Base-by-base conservation (phyloP, 164 flowering plant genomes). In the Saururus chinensis region DNA sequence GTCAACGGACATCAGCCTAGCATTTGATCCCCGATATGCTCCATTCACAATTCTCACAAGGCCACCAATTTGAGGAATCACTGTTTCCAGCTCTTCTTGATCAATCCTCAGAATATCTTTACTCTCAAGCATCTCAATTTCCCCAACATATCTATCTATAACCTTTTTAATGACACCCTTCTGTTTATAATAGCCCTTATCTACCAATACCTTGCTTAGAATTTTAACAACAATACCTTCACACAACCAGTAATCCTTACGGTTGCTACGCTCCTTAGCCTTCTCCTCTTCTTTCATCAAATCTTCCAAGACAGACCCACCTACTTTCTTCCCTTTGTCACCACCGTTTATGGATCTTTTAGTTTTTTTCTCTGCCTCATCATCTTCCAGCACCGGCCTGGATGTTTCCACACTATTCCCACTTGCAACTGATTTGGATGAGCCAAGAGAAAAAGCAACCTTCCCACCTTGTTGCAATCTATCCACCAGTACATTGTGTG, bases 11-110 rank as follows among this genome's bases (percentile, higher is more conserved):
- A 86, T 55, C 69, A 88, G 64, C 77, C 76, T 83, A 0, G 88
- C 98, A 70, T 63, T 78, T 24, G 86, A 83, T 49, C 95, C 98
- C n/a, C 90, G 83, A 64, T 91, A 91, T 17, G 98, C 98, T 40
- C 98, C 96, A 74, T 91, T 91, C 48, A 91, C 96, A 20, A 88
- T 82, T 78, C 68, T 82, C 49, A 91, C 84, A 45, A 81, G 72
- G 20, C 92, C 83, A 12, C 95, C 98, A 45, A 88, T 85, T 42
- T 88, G 95, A 0, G 98, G 98, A 74, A 91, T 79, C 68, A 91
- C 96, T 0, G 98, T 88, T 74, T 91, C 96, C 2, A 91, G 83
- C 80, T 91, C 98, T 37, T 78, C 85, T 63, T 88, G 98, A 77
- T 88, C 98, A 64, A 88, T 81, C 56, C 96, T 83, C 59, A 91